Percentiles rank a stretch among this genome's conserved stretches.
phyloP scores from a whole-genome alignment of 2,329 filamentous ascomycete genomes.

The Hypoxylon sp. region DNA sequence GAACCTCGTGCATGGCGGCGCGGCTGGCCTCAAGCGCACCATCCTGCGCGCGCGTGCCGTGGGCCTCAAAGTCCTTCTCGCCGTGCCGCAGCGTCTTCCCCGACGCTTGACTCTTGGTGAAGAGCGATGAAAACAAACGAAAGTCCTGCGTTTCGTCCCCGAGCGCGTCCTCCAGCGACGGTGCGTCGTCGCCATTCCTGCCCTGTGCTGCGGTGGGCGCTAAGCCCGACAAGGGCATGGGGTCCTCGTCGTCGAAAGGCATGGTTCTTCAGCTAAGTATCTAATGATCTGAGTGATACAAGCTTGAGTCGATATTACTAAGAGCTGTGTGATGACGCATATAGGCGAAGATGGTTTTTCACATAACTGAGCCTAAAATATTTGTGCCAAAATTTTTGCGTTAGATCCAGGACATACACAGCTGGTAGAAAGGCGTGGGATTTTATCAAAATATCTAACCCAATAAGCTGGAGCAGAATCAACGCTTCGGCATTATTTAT shows the following conservation, averaged over 20 bases:
- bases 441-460: background rate
- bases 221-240: constrained; percentile 26
- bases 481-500: background rate
- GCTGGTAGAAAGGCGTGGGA: background rate
- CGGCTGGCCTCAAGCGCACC: constrained; percentile 83
- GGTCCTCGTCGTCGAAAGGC: constrained; percentile 48
- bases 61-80: constrained; percentile 96
- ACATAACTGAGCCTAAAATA: background rate
- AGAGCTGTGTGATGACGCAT: background rate
- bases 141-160: constrained; percentile 90
- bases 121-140: constrained; percentile 72
- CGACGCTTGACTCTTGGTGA: constrained; percentile 58
- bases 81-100: constrained; percentile 84
- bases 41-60: constrained; percentile 86
- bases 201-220: constrained; percentile 48
- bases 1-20: constrained; percentile 87
- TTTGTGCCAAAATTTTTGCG: background rate
- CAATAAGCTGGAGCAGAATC: background rate
- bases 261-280: constrained; percentile 30
- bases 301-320: background rate
- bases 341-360: background rate
- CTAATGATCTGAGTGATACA: background rate
- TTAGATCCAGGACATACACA: background rate
- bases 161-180: constrained; percentile 64
- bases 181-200: constrained; percentile 64